Evolutionary conservation across 2,329 filamentous ascomycete species (phyloP), one percentile per base, ranked within the genome.

Genomic region (Pyricularia sp.): DNA sequence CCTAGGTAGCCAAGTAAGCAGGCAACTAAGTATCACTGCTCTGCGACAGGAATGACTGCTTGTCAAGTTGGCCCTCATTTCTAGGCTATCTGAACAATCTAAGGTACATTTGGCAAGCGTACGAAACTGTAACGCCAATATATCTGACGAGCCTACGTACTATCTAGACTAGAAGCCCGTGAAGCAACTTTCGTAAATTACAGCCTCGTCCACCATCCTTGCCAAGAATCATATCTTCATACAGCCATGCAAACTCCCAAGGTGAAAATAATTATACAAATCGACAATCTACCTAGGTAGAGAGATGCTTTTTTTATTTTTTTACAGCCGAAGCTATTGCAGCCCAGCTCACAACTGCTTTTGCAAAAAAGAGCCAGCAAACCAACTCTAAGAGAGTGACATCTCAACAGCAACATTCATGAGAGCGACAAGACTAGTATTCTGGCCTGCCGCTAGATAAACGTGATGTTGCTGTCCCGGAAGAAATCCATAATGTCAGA

Each of bases 401-500:
- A 17, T n/a, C 17, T 1, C 6, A 50, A 20, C 42, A 20, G 33
- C 7, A 17, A n/a, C 14, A n/a, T n/a, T 17, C 20, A 55, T 55
- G 17, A n/a, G 1, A 20, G 3, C 6, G 11, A n/a, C 42, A 55
- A 55, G 12, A 14, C 33, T 42, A 17, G 33, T n/a, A 10, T 9
- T 55, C 3, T 20, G 20, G 14, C 59, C 14, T 30, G 6, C 59
- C 26, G 9, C 55, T 31, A 67, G 65, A 67, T n/a, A 17, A 58
- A 67, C 2, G 42, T 58, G 26, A 67, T 67, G 25, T 58, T 67
- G 42, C 42, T 30, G 36, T 58, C 42, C 33, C 75, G 72, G 17
- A 77, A 69, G 59, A 75, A 72, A 55, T 77, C 72, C 42, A 76
- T 71, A 65, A 77, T 63, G 9, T 72, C 73, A 4, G 69, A 69